These are phyloP conservation scores for Dactylella cylindrospora DNA, from an alignment of 2,329 filamentous ascomycete genomes.

Conservation along the genomic window DNA sequence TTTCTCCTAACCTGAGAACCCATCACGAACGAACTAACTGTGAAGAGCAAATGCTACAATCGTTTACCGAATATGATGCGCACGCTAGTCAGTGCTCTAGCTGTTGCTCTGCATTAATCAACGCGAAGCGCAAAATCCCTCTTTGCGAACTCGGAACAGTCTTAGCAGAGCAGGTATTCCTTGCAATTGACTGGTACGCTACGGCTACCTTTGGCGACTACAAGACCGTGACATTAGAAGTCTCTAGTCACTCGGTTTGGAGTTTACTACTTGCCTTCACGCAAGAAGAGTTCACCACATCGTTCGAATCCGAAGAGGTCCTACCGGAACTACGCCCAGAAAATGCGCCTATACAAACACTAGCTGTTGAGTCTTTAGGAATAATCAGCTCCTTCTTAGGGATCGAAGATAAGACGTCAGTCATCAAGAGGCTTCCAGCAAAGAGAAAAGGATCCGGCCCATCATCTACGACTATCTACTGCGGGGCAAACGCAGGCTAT, in stretches of 20 bases:
- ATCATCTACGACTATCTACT: neutral
- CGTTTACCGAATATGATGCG: slow-evolving; percentile 18
- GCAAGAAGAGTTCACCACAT: neutral
- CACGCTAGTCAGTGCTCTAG: slow-evolving; percentile 12
- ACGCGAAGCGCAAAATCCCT: slow-evolving; percentile 3
- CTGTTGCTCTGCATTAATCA: slow-evolving; percentile 21
- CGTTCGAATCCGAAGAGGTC: neutral
- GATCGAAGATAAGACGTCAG: neutral
- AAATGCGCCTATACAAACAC: slow-evolving; percentile 20
- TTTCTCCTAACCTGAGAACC: slow-evolving; percentile 23
- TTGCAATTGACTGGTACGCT: slow-evolving; percentile 40
- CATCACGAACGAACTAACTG: slow-evolving; percentile 40
- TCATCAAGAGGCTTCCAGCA: neutral
- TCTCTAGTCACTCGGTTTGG: slow-evolving; percentile 16
- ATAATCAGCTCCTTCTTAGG: slow-evolving; percentile 27
- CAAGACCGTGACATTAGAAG: slow-evolving; percentile 19
- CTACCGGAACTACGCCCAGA: neutral
- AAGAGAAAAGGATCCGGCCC: slow-evolving; percentile 10
- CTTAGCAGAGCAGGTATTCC: slow-evolving; percentile 30
- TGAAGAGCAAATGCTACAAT: slow-evolving; percentile 28
- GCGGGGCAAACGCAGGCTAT: neutral
- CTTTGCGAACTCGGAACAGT: slow-evolving; percentile 25
- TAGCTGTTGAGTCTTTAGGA: slow-evolving; percentile 23
- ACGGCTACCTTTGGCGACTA: slow-evolving; percentile 36
- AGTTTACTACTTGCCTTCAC: slow-evolving; percentile 27